These are phyloP conservation scores for Salinomyces thailandicus DNA, from an alignment of 2,329 filamentous ascomycete genomes.

Conservation along the genomic window DNA sequence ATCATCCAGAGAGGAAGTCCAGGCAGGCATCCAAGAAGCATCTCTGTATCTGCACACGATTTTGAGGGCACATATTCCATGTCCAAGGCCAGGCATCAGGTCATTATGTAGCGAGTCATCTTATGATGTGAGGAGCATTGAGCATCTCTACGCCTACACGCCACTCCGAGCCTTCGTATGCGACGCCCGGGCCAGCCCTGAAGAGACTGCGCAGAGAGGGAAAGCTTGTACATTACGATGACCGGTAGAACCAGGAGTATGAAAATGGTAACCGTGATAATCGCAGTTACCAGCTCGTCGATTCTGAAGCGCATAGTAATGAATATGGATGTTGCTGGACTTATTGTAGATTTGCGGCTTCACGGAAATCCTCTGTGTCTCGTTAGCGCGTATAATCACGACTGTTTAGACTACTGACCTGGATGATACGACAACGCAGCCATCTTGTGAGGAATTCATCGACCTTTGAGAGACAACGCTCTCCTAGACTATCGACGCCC, in stretches of 20 bases:
- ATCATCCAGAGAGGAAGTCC: no score
- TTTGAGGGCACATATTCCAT: no score
- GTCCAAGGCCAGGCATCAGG: no score
- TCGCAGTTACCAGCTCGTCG: conserved; percentile 30
- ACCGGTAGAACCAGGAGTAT: conserved; percentile 32
- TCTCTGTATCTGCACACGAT: no score
- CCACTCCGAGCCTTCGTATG: no score
- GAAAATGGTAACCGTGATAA: conserved; percentile 36
- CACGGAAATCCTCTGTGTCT: conserved; percentile 26
- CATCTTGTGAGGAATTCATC: conserved; percentile 18
- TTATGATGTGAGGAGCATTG: no score
- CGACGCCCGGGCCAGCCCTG: no score
- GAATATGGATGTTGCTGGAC: conserved; percentile 25
- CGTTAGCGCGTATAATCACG: conserved; percentile 1
- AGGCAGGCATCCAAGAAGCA: no score
- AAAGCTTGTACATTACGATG: conserved; percentile 31
- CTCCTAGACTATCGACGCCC: conserved; percentile 31
- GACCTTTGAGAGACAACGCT: conserved; percentile 10
- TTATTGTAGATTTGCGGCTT: conserved; percentile 31
- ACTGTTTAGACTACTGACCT: conserved; percentile 18
- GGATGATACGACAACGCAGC: conserved; percentile 18
- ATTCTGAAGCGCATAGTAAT: conserved; percentile 30
- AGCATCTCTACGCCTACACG: no score
- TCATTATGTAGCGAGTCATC: no score
- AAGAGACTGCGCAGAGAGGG: no score